Base-by-base conservation (phyloP, 352 stramenopile genomes). In the Globisporangium polare region DNA sequence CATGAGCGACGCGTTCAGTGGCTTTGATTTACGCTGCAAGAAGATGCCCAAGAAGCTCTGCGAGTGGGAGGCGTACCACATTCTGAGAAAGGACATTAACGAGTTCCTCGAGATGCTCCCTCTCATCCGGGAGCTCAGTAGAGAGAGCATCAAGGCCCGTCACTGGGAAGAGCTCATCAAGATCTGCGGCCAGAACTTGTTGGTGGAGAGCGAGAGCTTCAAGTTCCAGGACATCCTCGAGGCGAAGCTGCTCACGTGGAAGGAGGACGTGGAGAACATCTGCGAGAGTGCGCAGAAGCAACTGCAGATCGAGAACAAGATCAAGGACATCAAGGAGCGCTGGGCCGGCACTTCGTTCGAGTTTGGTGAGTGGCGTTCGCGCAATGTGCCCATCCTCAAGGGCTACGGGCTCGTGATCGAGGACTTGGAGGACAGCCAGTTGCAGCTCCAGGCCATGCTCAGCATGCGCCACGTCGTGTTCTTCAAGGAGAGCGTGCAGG, bases 271-370 rank as follows among this genome's bases (percentile, higher is more conserved):
- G 46, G 84, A 93, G 59, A 84, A 94, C 57, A 94, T 97, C 58
- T 96, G 85, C 53, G 90, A 97, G 59, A 90, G 83, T 42, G 90
- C 90, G 3, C 86, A 96, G 59, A 97, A 97, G 63, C 89, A 97
- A 57, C 60, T 96, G 9, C 75, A 87, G 31, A 97, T 97, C 55
- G 90, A 96, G 60, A 83, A 80, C 37, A 96, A 96, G 65, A 75
- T 97, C 41, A 73, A 76, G 15, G 90, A 96, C 33, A 80, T 97
- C 52, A 95, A 90, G 43, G 89, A 97, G 58, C 68, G 74, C 9
- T 97, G 90, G 90, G 71, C 80, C 1, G 62, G 69, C 1, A 83
- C 81, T 26, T 58, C 70, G 9, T 96, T 97, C 60, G 87, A 95
- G 52, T 97, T 97, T 67, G 77, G 73, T 26, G 74, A 89, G 47